These are phyloP conservation scores for Fusarium begoniae DNA, from an alignment of 2,329 filamentous ascomycete species.

Conservation along the genomic window DNA sequence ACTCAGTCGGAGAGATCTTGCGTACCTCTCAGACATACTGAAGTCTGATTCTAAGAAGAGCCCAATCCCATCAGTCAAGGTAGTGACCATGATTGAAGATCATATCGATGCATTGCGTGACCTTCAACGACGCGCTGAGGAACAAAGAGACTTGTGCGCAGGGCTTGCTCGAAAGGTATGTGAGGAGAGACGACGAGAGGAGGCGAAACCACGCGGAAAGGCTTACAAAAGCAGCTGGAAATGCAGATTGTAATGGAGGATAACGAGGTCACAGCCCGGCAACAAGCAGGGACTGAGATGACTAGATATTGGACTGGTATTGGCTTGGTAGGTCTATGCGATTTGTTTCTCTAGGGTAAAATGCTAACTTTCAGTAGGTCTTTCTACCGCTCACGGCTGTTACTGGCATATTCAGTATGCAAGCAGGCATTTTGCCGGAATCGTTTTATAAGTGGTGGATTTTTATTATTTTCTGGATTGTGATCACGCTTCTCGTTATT, in stretches of 20 bases:
- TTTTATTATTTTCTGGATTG: neutral
- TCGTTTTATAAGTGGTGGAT: neutral
- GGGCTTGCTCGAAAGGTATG: constrained; percentile 10
- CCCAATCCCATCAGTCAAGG: neutral
- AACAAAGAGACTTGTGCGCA: neutral
- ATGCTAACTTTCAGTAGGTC: neutral
- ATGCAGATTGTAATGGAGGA: constrained; percentile 1
- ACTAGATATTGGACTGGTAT: neutral
- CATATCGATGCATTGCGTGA: neutral
- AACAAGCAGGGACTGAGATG: neutral
- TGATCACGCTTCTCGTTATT: neutral
- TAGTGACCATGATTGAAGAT: neutral
- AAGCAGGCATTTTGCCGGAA: neutral
- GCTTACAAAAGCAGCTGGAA: neutral
- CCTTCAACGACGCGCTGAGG: neutral
- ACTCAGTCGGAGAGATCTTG: neutral
- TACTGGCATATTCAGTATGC: constrained; percentile 2
- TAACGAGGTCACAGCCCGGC: neutral
- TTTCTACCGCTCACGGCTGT: neutral
- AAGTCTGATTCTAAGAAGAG: neutral
- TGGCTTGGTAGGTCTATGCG: neutral
- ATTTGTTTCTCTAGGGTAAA: rapidly evolving
- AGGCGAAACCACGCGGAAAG: neutral
- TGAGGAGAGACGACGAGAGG: neutral
- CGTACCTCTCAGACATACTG: neutral